These are phyloP conservation scores for Paramecium bursaria DNA, from an alignment of 73 alveolate genomes.

Conservation along the genomic window DNA sequence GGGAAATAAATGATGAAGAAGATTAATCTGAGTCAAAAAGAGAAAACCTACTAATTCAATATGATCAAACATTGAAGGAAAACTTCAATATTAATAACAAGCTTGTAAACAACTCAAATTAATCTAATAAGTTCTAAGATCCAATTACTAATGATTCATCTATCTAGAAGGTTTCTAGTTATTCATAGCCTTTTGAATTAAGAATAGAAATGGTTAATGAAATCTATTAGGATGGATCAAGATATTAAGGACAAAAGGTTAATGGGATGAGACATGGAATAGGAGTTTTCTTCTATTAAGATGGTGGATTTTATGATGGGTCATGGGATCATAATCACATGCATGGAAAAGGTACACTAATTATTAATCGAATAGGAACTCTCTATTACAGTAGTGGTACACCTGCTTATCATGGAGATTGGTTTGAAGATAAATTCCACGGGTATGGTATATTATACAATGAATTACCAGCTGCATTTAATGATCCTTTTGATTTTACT, in stretches of 20 bases:
- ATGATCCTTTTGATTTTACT: constrained; percentile 40
- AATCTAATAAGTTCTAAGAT: too few species aligned
- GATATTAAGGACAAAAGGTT: constrained; percentile 76
- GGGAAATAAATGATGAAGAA: too few species aligned
- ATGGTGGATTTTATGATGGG: constrained; percentile 84
- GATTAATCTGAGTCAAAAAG: too few species aligned
- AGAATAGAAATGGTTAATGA: constrained; percentile 63
- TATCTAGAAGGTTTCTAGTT: too few species aligned
- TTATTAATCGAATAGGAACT: neutral
- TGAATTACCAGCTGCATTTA: constrained; percentile 61
- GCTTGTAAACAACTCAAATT: too few species aligned
- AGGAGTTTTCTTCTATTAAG: constrained; percentile 76
- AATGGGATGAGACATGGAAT: constrained; percentile 83
- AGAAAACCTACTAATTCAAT: too few species aligned
- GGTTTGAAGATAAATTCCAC: constrained; percentile 69
- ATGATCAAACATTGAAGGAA: too few species aligned
- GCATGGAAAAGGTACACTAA: constrained; percentile 70
- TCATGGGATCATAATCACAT: constrained; percentile 76
- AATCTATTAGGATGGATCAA: constrained; percentile 79
- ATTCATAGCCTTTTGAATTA: too few species aligned
- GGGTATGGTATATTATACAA: constrained; percentile 64
- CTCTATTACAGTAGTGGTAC: constrained; percentile 65
- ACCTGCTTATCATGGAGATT: constrained; percentile 65
- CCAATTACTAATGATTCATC: too few species aligned
- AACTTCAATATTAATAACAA: too few species aligned